Base-by-base conservation (phyloP, 305 asterid species). In the Fraxinus albicans region DNA sequence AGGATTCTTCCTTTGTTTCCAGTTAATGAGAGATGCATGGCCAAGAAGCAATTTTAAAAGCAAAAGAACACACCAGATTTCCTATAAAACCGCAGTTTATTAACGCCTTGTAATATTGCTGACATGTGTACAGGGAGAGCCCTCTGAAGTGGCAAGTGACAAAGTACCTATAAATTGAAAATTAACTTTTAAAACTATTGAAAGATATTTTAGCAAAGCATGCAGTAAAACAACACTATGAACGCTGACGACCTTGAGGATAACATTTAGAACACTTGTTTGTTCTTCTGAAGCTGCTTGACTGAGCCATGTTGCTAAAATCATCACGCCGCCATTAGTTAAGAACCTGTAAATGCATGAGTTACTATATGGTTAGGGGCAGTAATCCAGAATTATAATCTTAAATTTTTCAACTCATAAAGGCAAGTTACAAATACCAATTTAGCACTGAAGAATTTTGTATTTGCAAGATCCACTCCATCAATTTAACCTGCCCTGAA, bases 111-210 rank as follows among this genome's bases (percentile, higher is more conserved):
- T 87, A 96, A 89, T 82, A 94, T 88, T 82, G 97, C 98, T 79
- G 99, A 96, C 98, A 94, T 91, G 77, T 96, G 99, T 77, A 85
- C 96, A 44, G 98, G 95, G 77, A 86, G 91, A 84, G 98, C 98
- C 88, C 93, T 92, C 85, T 88, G 91, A 78, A 96, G 82, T 5
- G 98, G 99, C 91, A 96, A 88, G 89, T 92, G 92, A 89, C 94
- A 90, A 25, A 96, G 93, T 81, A 92, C 93, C 99, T 96, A 89
- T 81, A 82, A 83, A 87, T 80, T 75, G 74, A 55, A 82, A 70
- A 79, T 50, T 21, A 81, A 50, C 74, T 73, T 34, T 84, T 79
- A 80, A 83, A 44, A 83, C 50, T 34, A 81, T n/a, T 55, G 58
- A 77, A 83, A 44, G 79, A 34, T 42, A 77, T 35, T 69, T n/a